Conservation (phyloP, 2,329 filamentous ascomycete species). For the Hymenoscyphus infarciens region DNA sequence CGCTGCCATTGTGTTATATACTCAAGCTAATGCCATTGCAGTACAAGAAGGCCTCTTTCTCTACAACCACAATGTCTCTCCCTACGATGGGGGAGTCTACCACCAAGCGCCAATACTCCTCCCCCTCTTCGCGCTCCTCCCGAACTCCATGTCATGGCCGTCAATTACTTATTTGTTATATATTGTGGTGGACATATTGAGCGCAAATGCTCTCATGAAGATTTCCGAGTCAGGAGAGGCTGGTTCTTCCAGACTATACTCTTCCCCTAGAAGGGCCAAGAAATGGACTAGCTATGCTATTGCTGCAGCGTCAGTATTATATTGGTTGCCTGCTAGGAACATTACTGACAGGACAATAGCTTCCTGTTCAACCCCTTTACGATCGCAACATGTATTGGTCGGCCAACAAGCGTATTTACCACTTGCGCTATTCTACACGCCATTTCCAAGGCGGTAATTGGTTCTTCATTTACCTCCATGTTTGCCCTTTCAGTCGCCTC, state of each 20-base stretch:
- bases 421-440: slow-evolving; percentile 84
- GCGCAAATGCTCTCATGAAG: slow-evolving; percentile 71
- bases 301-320: slow-evolving; percentile 65
- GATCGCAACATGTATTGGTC: slow-evolving; percentile 82
- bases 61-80: slow-evolving; percentile 93
- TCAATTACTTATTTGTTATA: slow-evolving; percentile 79
- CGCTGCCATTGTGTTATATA: neutral
- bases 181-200: slow-evolving; percentile 74
- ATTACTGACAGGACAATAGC: slow-evolving; percentile 41
- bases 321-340: neutral
- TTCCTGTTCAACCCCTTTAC: slow-evolving; percentile 96
- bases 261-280: slow-evolving; percentile 72
- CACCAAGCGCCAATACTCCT: slow-evolving; percentile 84
- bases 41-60: slow-evolving; percentile 96
- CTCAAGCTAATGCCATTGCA: slow-evolving; percentile 37
- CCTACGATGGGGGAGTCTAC: slow-evolving; percentile 88
- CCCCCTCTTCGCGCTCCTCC: slow-evolving; percentile 85
- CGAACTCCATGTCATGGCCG: slow-evolving; percentile 62
- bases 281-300: slow-evolving; percentile 72
- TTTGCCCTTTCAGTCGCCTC: slow-evolving; percentile 82
- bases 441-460: slow-evolving; percentile 73
- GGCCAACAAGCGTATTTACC: slow-evolving; percentile 84
- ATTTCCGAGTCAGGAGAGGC: slow-evolving; percentile 83
- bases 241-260: slow-evolving; percentile 68
- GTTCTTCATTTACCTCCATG: slow-evolving; percentile 71